Percentiles rank a stretch among this genome's conserved stretches.
Conservation (phyloP, 768 basidiomycete genomes). For the Trametes cingulata region DNA sequence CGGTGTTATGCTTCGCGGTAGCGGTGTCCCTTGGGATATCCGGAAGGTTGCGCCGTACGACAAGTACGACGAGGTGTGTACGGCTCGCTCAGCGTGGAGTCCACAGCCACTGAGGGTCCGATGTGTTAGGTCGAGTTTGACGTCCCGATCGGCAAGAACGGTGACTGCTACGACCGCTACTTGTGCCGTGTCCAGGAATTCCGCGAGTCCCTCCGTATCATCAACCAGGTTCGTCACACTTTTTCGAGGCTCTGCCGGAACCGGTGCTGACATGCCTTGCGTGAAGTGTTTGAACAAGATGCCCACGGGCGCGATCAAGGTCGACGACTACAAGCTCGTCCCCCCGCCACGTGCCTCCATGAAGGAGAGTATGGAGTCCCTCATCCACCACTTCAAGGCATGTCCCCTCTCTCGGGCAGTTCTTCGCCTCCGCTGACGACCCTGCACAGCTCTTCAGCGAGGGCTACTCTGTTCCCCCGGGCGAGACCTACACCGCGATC, state of each 20-base stretch:
- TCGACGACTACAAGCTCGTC: conserved; percentile 97
- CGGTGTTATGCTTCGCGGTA: conserved; percentile 95
- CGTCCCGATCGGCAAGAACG: conserved; percentile 93
- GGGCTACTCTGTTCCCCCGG: conserved; percentile 94
- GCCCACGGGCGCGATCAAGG: conserved; percentile 86
- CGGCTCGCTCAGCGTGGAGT: neutral
- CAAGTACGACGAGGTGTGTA: conserved; percentile 84
- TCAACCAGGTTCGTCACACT: conserved; percentile 57
- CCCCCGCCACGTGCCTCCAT: conserved; percentile 96
- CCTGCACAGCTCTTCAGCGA: conserved; percentile 81
- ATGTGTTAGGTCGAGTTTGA: conserved; percentile 85
- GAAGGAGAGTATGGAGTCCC: conserved; percentile 99
- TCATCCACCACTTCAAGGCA: conserved; percentile 99
- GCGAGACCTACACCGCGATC: conserved; percentile 95
- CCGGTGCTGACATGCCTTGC: neutral
- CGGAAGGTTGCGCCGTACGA: conserved; percentile 92
- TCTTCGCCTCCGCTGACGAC: neutral
- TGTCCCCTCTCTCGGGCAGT: neutral
- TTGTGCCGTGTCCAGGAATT: conserved; percentile 98
- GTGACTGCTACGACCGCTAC: conserved; percentile 98
- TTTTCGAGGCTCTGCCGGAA: neutral
- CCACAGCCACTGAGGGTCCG: neutral
- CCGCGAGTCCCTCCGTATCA: conserved; percentile 90
- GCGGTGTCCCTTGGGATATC: conserved; percentile 93
- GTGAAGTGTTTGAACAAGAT: conserved; percentile 94